Evolutionary conservation across 2,329 filamentous ascomycete genomes (phyloP), one percentile per base, ranked within the genome.

Genomic region (Lasiodiplodia theobromae): DNA sequence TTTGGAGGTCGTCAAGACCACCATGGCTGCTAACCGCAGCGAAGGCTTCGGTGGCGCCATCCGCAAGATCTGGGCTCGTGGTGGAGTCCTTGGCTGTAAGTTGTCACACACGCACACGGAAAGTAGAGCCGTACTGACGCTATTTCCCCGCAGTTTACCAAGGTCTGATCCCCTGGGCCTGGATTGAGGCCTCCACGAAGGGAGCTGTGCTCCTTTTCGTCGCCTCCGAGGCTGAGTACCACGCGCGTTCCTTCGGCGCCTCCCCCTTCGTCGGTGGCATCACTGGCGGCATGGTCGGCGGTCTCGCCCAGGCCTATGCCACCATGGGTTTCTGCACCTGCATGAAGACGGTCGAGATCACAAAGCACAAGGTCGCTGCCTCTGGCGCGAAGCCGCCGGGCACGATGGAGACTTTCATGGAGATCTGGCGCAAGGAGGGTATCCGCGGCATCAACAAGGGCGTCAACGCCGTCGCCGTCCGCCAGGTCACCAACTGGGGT

Each of bases 311-410:
- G 85, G 96, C 96, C 70, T 99, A 99, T 82, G 96, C 96, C 73
- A 99, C 96, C 81, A 99, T 99, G 95, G 96, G 96, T 74, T 99
- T 99, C 90, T 99, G 96, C 85, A 99, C 96, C 71, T 99, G 96
- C 89, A 99, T 99, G 96, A 99, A 99, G 90, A 99, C 96, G 72
- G 96, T 98, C 74, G 96, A 99, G 84, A 99, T 99, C 84, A 99
- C 96, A 79, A 96, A 97, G 85, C 92, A 96, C 87, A 98, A 98
- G 88, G 86, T 96, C 78, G 94, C 93, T 16, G 91, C 93, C 40
- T 74, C 89, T 53, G 96, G 96, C 75, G 89, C 91, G 73, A 93
- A 93, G 85, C 92, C 93, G 28, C 92, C 89, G n/a, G 90, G 93
- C 77, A 98, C 96, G 73, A 96, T 97, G 82, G 88, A 89, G 75